These are phyloP conservation scores for Royoungia palumana DNA, from an alignment of 768 basidiomycete species.

Conservation along the genomic window DNA sequence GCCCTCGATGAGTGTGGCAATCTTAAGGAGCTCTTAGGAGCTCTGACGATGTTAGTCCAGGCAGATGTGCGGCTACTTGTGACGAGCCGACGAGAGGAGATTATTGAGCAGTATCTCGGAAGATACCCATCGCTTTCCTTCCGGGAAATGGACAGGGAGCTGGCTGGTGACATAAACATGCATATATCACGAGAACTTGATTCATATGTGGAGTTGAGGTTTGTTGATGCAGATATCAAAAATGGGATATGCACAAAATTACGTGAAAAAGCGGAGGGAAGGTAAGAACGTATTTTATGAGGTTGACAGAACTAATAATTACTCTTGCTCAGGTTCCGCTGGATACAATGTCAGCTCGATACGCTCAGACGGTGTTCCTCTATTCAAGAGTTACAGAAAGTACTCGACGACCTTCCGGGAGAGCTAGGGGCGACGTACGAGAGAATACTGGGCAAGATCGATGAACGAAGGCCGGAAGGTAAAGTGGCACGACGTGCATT, in stretches of 20 bases:
- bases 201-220: neutral
- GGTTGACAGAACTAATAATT: neutral
- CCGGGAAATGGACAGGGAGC: neutral
- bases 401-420: neutral
- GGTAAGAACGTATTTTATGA: neutral
- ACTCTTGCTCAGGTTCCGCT: neutral
- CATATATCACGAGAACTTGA: neutral
- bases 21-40: neutral
- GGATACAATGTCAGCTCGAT: constrained; percentile 7
- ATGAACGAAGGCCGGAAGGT: neutral
- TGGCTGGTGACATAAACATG: neutral
- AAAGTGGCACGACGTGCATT: neutral
- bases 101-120: neutral
- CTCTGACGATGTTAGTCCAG: neutral
- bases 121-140: neutral
- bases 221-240: neutral
- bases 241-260: neutral
- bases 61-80: neutral
- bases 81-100: neutral
- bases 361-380: neutral
- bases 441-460: neutral
- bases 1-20: constrained; percentile 10
- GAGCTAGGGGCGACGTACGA: constrained; percentile 4
- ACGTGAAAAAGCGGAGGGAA: neutral
- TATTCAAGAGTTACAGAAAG: neutral